phyloP scores from a whole-genome alignment of 495 filamentous ascomycete species.

The Penicillium canescens region DNA sequence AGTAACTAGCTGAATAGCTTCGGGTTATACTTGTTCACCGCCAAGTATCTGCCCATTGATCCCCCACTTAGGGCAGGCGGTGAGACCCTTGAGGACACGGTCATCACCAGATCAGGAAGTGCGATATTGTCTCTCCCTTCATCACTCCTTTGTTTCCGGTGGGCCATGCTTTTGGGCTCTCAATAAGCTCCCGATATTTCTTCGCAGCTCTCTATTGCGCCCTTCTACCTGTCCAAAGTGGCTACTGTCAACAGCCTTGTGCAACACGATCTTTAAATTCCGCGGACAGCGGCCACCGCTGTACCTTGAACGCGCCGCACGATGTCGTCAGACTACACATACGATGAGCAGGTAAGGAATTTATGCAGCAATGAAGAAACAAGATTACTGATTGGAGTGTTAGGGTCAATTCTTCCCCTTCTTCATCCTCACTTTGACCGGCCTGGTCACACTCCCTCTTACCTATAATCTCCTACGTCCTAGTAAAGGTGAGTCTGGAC shows the following conservation, averaged over 20 bases:
- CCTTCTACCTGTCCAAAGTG: conserved; percentile 3
- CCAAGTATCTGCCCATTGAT: conserved; percentile 12
- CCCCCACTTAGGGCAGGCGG: conserved; percentile 20
- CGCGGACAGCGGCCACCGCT: conserved; percentile 38
- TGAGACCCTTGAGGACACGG: conserved; percentile 29
- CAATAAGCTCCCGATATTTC: conserved; percentile 13
- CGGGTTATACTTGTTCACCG: conserved; percentile 12
- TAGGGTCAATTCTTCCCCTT: conserved; percentile 98
- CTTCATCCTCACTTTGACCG: conserved; percentile 89
- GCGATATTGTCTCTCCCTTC: conserved; percentile 17
- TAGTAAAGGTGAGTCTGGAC: conserved; percentile 62
- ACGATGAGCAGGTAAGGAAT: conserved; percentile 79
- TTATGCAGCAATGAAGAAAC: neutral
- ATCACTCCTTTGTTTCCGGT: conserved; percentile 30
- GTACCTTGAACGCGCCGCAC: conserved; percentile 43
- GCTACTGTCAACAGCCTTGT: conserved; percentile 12
- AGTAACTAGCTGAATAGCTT: too few species aligned
- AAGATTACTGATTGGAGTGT: conserved; percentile 5
- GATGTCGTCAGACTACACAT: conserved; percentile 97
- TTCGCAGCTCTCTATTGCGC: conserved; percentile 1
- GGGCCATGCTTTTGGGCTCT: conserved; percentile 22
- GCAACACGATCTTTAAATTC: conserved; percentile 29
- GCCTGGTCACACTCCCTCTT: conserved; percentile 85
- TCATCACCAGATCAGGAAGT: conserved; percentile 36
- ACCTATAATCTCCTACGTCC: conserved; percentile 82